Base-by-base conservation (phyloP, 371 early-diverging fungal species). In the Entomophthora muscae region DNA sequence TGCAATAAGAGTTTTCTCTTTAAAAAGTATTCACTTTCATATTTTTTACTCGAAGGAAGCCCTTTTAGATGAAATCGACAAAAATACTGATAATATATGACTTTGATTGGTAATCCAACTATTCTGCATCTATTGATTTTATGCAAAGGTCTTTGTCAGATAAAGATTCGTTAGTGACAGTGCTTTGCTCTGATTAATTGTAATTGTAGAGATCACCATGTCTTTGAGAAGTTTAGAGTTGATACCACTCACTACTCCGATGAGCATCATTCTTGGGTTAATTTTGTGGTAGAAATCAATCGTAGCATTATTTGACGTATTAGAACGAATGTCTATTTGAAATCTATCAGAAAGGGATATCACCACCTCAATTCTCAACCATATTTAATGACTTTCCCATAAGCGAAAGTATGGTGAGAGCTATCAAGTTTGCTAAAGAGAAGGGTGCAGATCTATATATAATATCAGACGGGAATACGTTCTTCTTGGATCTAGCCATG, bases 121-220 rank as follows among this genome's bases (percentile, higher is more conserved):
- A 10, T 51, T n/a, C 51, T 51, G n/a, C 10, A 51, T n/a, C 51
- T 51, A 12, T 51, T n/a, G n/a, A 51, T n/a, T 12, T n/a, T 51
- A 51, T 12, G 12, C 5, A 42, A 42, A 55, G 55, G 55, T 55
- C 55, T 55, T 26, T 55, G 28, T 3, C 55, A 24, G 55, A 55
- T 27, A n/a, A 55, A 55, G 55, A 55, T 55, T 55, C 55, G 55
- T 55, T n/a, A 26, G 55, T 55, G 22, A 26, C n/a, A n/a, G 10
- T 24, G 28, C 26, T 55, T 55, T 55, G 24, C 55, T 5, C 21
- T 27, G 10, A 5, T 27, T 55, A 55, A 21, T 55, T 24, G 28
- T 55, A n/a, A n/a, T 24, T 55, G 5, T 55, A 55, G 55, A 55
- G 55, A 55, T 55, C 28, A 21, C 28, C 55, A 55, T 24, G 55